phyloP scores from a whole-genome alignment of 2,329 filamentous ascomycete genomes.

The Magnaporthiopsis rhizophila region DNA sequence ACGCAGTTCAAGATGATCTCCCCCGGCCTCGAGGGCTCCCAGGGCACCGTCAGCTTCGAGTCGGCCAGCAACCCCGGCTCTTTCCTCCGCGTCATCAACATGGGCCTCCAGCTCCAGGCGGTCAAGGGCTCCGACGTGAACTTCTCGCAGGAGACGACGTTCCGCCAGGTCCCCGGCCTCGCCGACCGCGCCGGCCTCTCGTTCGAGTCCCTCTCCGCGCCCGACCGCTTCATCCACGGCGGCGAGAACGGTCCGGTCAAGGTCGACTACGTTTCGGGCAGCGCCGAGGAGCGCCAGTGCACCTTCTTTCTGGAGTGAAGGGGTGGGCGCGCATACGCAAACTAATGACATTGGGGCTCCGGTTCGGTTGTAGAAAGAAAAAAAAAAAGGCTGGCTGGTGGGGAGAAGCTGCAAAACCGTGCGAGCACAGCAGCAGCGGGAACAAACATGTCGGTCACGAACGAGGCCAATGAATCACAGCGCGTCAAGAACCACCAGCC shows the following conservation, averaged over 20 bases:
- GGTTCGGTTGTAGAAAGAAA: no score
- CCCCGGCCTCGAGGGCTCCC: constrained; percentile 15
- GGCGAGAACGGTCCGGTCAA: background rate
- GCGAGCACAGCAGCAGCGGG: background rate
- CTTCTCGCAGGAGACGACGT: constrained; percentile 13
- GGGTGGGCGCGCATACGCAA: background rate
- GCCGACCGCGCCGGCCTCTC: constrained; percentile 22
- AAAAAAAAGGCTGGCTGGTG: no score
- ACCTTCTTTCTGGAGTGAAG: constrained; percentile 4
- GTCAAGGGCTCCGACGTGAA: constrained; percentile 8
- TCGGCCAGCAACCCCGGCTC: constrained; percentile 16
- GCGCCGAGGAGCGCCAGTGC: background rate
- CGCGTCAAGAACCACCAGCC: no score
- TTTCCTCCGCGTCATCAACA: constrained; percentile 12
- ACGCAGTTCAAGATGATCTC: constrained; percentile 18
- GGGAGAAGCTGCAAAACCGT: background rate
- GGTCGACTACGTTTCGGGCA: background rate
- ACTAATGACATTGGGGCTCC: background rate
- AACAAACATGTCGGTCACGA: background rate
- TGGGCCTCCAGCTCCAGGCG: constrained; percentile 9
- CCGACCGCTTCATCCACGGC: background rate
- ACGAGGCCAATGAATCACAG: background rate
- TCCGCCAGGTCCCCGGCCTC: constrained; percentile 13
- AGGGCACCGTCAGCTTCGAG: constrained; percentile 17
- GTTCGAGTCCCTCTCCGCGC: constrained; percentile 11